These are phyloP conservation scores for Aspergillus ellipticus DNA, from an alignment of 495 filamentous ascomycete species.

Conservation along the genomic window DNA sequence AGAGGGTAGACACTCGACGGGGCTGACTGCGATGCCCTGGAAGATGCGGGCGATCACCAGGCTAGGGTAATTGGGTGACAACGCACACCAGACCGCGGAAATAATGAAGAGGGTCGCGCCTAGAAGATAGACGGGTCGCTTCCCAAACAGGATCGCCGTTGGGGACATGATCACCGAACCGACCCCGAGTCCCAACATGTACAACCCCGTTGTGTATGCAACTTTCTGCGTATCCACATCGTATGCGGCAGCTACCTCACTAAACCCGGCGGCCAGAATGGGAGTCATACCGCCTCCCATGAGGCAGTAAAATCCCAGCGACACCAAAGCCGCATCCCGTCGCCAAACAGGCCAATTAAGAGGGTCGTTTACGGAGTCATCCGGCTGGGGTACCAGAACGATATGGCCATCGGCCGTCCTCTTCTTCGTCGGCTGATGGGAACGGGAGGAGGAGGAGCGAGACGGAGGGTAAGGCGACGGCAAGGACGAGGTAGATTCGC, in stretches of 20 bases:
- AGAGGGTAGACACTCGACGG: slow-evolving; percentile 91
- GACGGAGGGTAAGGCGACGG: slow-evolving; percentile 53
- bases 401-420: slow-evolving; percentile 73
- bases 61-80: slow-evolving; percentile 74
- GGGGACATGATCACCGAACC: slow-evolving; percentile 82
- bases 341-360: slow-evolving; percentile 89
- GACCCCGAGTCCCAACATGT: slow-evolving; percentile 90
- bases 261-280: slow-evolving; percentile 86
- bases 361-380: slow-evolving; percentile 86
- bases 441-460: slow-evolving; percentile 32
- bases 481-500: slow-evolving; percentile 73
- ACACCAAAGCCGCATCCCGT: slow-evolving; percentile 75
- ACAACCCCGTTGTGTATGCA: slow-evolving; percentile 86
- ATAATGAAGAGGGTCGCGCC: slow-evolving; percentile 71
- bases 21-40: slow-evolving; percentile 81
- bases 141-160: slow-evolving; percentile 87
- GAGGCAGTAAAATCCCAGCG: slow-evolving; percentile 86
- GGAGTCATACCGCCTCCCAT: slow-evolving; percentile 92
- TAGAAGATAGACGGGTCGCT: slow-evolving; percentile 85
- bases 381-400: slow-evolving; percentile 88
- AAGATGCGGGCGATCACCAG: slow-evolving; percentile 80
- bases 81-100: slow-evolving; percentile 82
- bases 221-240: slow-evolving; percentile 68
- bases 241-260: slow-evolving; percentile 70
- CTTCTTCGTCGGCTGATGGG: slow-evolving; percentile 59